Conservation (phyloP, 108 stramenopile species). For the Chaetoceros muelleri region DNA sequence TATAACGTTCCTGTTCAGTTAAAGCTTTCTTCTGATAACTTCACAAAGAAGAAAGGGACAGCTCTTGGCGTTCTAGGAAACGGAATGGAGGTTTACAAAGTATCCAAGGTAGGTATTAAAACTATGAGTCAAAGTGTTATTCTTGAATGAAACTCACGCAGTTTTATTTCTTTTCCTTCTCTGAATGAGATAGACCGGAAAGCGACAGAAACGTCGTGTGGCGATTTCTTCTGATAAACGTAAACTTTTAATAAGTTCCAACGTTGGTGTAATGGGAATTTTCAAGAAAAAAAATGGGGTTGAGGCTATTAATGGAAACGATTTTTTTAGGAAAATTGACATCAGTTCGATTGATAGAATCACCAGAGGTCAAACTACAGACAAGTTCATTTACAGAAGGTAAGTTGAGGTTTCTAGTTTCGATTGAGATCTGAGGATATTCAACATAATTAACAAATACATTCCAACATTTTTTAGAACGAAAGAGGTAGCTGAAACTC, state of each 20-base stretch:
- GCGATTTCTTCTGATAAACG: slow-evolving; percentile 52
- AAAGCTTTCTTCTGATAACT: too few species aligned
- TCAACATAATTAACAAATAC: not conserved
- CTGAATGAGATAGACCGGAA: slow-evolving; percentile 36
- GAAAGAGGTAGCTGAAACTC: not conserved
- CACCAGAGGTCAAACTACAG: slow-evolving; percentile 49
- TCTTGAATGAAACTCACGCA: slow-evolving; percentile 7
- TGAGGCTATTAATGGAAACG: slow-evolving; percentile 1
- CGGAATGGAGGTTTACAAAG: slow-evolving; percentile 52
- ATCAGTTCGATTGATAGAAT: slow-evolving; percentile 51
- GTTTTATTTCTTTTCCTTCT: not conserved
- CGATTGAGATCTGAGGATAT: not conserved
- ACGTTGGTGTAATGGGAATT: slow-evolving; percentile 5
- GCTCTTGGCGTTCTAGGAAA: slow-evolving; percentile 8
- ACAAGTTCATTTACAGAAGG: slow-evolving; percentile 40
- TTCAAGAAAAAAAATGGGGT: slow-evolving; percentile 5
- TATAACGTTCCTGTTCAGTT: slow-evolving; percentile 13
- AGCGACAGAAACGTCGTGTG: slow-evolving; percentile 56
- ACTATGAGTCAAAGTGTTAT: not conserved
- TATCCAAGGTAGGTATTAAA: slow-evolving; percentile 47
- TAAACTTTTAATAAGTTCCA: slow-evolving; percentile 45
- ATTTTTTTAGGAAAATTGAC: slow-evolving; percentile 34
- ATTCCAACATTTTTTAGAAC: slow-evolving; percentile 1
- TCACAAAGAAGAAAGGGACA: slow-evolving; percentile 2
- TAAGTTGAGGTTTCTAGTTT: slow-evolving; percentile 13